phyloP scores from a whole-genome alignment of 1,139 yeast species.

The Geotrichum australiense region DNA sequence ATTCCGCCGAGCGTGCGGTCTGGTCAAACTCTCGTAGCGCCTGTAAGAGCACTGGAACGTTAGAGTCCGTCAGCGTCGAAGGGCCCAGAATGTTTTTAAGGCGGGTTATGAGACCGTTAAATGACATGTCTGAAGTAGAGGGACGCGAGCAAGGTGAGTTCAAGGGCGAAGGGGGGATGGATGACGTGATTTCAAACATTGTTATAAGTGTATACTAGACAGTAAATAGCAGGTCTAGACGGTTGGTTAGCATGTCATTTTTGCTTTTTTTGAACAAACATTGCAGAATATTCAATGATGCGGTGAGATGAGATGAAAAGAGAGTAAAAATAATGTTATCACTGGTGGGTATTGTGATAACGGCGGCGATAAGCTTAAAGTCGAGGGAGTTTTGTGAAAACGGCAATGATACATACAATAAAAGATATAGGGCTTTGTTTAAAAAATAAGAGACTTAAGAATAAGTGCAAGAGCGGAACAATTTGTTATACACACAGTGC shows the following conservation, averaged over 20 bases:
- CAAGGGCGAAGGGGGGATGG: neutral
- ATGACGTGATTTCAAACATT: too few species aligned
- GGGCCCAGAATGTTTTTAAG: constrained; percentile 35
- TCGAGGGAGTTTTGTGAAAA: neutral
- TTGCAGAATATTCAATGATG: neutral
- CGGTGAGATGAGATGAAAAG: neutral
- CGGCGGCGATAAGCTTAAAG: constrained; percentile 1
- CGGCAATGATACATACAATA: neutral
- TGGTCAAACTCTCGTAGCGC: constrained; percentile 48
- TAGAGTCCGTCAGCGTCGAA: constrained; percentile 45
- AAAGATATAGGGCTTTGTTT: neutral
- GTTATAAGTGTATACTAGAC: too few species aligned
- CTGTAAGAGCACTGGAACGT: constrained; percentile 42
- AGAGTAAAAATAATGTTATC: neutral
- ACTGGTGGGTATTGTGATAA: neutral
- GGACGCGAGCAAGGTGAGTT: neutral
- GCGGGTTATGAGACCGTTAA: constrained; percentile 32
- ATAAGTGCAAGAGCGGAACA: neutral
- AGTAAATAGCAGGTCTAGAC: too few species aligned
- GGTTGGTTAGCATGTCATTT: too few species aligned
- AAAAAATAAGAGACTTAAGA: neutral
- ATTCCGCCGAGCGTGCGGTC: constrained; percentile 40
- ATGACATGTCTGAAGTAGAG: constrained; percentile 15
- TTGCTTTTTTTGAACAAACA: too few species aligned
- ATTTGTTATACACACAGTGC: constrained; percentile 1